These are phyloP conservation scores for Nematocida displodere DNA, from an alignment of 371 early-diverging fungal species.

Conservation along the genomic window DNA sequence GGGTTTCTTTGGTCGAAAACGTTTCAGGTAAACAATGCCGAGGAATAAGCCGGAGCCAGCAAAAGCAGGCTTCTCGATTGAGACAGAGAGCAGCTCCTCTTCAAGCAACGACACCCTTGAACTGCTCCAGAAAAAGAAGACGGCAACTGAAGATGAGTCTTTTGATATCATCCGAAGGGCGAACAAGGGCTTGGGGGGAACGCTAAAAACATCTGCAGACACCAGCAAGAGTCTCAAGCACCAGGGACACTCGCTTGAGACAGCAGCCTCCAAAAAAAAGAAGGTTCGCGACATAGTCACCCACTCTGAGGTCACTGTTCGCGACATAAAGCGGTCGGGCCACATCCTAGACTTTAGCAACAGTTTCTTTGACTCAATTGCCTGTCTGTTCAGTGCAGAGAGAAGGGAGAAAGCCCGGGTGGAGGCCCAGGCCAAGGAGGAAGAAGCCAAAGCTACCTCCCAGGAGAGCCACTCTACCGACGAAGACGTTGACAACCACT, in stretches of 20 bases:
- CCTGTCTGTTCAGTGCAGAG: background rate
- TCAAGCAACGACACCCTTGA: constrained; percentile 23
- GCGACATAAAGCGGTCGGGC: constrained; percentile 6
- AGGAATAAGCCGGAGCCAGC: no score
- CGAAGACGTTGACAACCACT: background rate
- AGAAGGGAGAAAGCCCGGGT: background rate
- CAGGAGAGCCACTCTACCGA: background rate
- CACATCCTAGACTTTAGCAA: constrained; percentile 7
- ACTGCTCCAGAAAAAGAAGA: background rate
- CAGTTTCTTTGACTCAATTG: constrained; percentile 18
- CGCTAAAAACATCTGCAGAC: constrained; percentile 28
- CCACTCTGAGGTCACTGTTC: background rate
- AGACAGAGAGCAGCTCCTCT: constrained; percentile 21
- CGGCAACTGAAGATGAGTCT: background rate
- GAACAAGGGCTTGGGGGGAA: constrained; percentile 24
- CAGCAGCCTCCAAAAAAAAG: constrained; percentile 20
- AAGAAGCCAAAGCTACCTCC: constrained; percentile 5
- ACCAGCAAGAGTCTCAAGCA: constrained; percentile 30
- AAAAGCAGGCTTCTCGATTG: background rate
- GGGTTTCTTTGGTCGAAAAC: no score
- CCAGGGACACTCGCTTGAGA: constrained; percentile 2
- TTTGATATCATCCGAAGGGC: constrained; percentile 21
- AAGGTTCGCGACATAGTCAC: constrained; percentile 14
- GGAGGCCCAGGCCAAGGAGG: background rate
- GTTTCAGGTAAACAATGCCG: no score